Base-by-base conservation (phyloP, 768 basidiomycete genomes). In the Suillus placidus region DNA sequence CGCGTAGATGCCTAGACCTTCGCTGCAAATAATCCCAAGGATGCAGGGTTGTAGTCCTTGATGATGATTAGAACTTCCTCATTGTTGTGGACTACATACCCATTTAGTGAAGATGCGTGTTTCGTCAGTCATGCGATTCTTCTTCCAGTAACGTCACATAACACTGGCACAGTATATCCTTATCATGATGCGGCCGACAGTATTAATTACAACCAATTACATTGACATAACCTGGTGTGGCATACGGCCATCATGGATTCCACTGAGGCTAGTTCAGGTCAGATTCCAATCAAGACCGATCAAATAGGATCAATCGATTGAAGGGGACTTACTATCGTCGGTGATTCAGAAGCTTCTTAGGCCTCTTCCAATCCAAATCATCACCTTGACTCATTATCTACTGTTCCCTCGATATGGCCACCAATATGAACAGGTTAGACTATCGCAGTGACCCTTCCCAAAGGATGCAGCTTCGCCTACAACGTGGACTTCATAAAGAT, bases 401-500 rank as follows among this genome's bases (percentile, higher is more conserved):
- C 8, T 26, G 57, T 37, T 12, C 37, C 20, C 51, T 40, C 20
- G 57, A 40, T 57, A 63, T 40, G 26, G 37, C 20, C 34, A 35
- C 55, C 2, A 32, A 38, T 42, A n/a, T 35, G 13, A 32, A 32
- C 10, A 56, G 18, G 30, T 37, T 40, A 14, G 42, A 32, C 32
- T 6, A 26, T 32, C 37, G 2, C 10, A n/a, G 62, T 12, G 16
- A 14, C 26, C 20, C 18, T 30, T 32, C 37, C 37, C 30, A n/a
- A 32, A 51, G 32, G 32, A 64, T 38, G 35, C 64, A 34, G 35
- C 43, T 66, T 35, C 55, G 64, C 64, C 52, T 58, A 47, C 42
- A 52, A 32, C 65, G 65, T 68, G 66, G 43, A 14, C 56, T 26
- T 49, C 26, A 60, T 37, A 32, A 49, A 35, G 35, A 43, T 13